Base-by-base conservation (phyloP, 2,329 filamentous ascomycete species). In the Bipolaris victoriae region DNA sequence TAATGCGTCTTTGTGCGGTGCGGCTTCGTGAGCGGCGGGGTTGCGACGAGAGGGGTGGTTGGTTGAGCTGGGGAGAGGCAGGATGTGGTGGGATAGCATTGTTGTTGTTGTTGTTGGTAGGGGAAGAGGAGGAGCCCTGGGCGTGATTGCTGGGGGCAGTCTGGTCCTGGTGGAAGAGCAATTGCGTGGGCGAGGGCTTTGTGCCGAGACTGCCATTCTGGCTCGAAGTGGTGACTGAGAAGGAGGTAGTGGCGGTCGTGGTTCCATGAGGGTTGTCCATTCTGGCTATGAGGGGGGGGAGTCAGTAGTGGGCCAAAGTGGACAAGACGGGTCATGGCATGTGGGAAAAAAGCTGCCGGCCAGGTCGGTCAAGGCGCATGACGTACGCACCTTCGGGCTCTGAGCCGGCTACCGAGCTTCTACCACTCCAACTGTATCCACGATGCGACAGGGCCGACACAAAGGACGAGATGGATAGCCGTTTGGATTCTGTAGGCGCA, bases 1-100 rank as follows among this genome's bases (percentile, higher is more conserved):
- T 96, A 66, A 95, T 88, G 58, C 92, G 85, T 61, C 92, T 83
- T 73, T 91, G 90, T 84, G 82, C 71, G n/a, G 75, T 78, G 15
- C 76, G 70, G 58, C 76, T 78, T 52, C 77, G 69, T 7, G 77
- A 78, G 54, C 74, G 71, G 44, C 68, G 69, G 24, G 63, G 62
- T 20, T 61, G 61, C 18, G 60, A 60, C 20, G 59, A 60, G 1
- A 63, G 54, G 15, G 64, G 54, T 26, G 58, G 63, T 22, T 65
- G 64, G 18, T 52, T 58, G 2, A 58, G 51, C 43, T 63, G 57
- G 29, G 68, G 59, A 22, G 64, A 61, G 52, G 65, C 61, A 41
- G 71, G 57, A 55, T 54, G 49, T 39, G 53, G 53, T 43, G 65
- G 55, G 15, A 37, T 16, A 16, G 15, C 16, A 7, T 37, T 37